These are phyloP conservation scores for Exophiala lecanii-corni DNA, from an alignment of 2,329 filamentous ascomycete genomes.

Conservation along the genomic window DNA sequence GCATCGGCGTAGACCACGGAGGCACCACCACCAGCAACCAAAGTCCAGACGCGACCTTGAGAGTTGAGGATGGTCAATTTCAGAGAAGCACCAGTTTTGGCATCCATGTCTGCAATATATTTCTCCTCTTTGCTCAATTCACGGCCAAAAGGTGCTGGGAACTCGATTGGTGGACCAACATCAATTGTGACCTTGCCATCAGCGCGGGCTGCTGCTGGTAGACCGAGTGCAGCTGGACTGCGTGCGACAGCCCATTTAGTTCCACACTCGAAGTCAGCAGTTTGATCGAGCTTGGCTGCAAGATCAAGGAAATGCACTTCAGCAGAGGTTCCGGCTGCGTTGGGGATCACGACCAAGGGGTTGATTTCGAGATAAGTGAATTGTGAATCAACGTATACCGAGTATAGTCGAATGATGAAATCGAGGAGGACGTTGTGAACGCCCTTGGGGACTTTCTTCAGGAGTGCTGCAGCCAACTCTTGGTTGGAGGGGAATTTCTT, in stretches of 20 bases:
- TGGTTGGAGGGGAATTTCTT: constrained; percentile 93
- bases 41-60: constrained; percentile 90
- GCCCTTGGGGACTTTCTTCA: constrained; percentile 91
- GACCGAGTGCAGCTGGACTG: constrained; percentile 80
- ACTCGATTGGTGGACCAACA: constrained; percentile 96
- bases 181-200: constrained; percentile 83
- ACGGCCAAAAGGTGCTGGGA: constrained; percentile 97
- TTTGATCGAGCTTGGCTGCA: constrained; percentile 98
- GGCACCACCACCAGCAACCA: constrained; percentile 98
- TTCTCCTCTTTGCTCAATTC: constrained; percentile 98
- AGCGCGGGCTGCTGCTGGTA: constrained; percentile 61
- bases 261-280: constrained; percentile 98
- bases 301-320: constrained; percentile 97
- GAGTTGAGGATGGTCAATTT: constrained; percentile 96
- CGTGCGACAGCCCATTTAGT: constrained; percentile 98
- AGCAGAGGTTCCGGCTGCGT: constrained; percentile 83
- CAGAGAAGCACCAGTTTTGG: constrained; percentile 97
- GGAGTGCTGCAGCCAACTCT: constrained; percentile 75
- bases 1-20: constrained; percentile 98
- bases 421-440: constrained; percentile 98
- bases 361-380: constrained; percentile 99
- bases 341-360: constrained; percentile 95
- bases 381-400: constrained; percentile 98
- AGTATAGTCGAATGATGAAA: constrained; percentile 97
- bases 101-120: constrained; percentile 97